Conservation (phyloP, 257 asterid genomes). For the Solanum tarapatanum region DNA sequence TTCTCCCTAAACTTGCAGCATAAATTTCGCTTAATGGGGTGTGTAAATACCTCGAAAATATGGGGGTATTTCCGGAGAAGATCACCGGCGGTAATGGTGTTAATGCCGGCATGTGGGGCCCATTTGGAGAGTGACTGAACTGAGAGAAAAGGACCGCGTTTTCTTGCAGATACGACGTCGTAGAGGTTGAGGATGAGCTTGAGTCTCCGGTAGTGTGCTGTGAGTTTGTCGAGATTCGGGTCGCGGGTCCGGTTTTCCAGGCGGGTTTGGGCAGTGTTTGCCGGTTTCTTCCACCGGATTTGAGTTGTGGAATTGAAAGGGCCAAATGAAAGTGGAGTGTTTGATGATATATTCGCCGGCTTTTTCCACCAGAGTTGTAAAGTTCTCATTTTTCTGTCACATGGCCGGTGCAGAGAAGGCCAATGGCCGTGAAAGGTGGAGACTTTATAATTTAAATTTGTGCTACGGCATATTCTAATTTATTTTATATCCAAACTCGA, state of each 20-base stretch:
- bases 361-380: constrained; percentile 2
- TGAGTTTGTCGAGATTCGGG: constrained; percentile 51
- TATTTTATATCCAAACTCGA: not conserved
- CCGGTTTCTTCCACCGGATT: constrained; percentile 69
- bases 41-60: constrained; percentile 69
- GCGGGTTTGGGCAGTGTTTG: constrained; percentile 84
- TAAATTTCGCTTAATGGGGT: constrained; percentile 35
- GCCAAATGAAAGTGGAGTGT: constrained; percentile 14
- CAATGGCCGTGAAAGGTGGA: not conserved
- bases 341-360: not conserved
- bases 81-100: constrained; percentile 41
- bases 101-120: constrained; percentile 53
- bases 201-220: constrained; percentile 48
- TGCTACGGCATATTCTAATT: no score
- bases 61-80: constrained; percentile 72
- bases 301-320: constrained; percentile 55
- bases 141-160: constrained; percentile 59
- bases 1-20: constrained; percentile 53
- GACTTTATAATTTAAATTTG: not conserved
- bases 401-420: not conserved
- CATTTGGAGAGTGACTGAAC: constrained; percentile 59
- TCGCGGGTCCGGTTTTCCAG: constrained; percentile 59
- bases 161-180: constrained; percentile 33
- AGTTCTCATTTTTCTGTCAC: constrained; percentile 28
- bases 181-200: constrained; percentile 48